A percentile compares a stretch with the other conserved stretches of the same genome.
These are phyloP conservation scores for Linderniella brevidens DNA, from an alignment of 257 asterid species.

Conservation along the genomic window DNA sequence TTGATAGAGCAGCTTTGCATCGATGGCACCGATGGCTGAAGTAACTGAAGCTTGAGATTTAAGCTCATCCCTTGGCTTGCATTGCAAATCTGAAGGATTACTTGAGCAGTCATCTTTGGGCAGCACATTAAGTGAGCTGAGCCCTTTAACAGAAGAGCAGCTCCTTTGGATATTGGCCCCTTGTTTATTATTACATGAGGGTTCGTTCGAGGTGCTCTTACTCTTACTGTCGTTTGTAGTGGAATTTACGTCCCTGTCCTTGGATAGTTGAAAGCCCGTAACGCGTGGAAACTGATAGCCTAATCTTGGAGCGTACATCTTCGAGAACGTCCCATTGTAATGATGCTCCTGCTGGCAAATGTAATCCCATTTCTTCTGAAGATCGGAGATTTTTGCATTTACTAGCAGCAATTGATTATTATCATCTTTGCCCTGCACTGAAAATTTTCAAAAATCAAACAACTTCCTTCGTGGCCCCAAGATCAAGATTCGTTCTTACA, in stretches of 20 bases:
- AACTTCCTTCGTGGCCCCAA: conserved; percentile 3
- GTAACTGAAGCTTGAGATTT: conserved; percentile 44
- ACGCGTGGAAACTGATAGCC: conserved; percentile 26
- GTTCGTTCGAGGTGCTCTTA: conserved; percentile 13
- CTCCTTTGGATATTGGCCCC: conserved; percentile 15
- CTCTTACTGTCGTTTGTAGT: conserved; percentile 11
- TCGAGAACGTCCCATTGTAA: conserved; percentile 20
- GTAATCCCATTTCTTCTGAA: conserved; percentile 55
- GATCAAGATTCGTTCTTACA: not conserved
- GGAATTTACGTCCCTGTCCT: conserved; percentile 17
- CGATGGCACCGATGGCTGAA: conserved; percentile 48
- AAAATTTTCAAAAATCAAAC: conserved; percentile 23
- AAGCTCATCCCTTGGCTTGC: conserved; percentile 16
- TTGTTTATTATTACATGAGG: conserved; percentile 20
- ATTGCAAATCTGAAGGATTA: conserved; percentile 13
- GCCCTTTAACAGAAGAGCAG: conserved; percentile 18
- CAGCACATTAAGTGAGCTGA: conserved; percentile 15
- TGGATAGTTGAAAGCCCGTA: conserved; percentile 32
- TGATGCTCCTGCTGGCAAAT: conserved; percentile 44
- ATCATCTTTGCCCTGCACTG: conserved; percentile 84
- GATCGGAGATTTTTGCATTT: conserved; percentile 25
- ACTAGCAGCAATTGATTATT: conserved; percentile 15
- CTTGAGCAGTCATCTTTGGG: conserved; percentile 16
- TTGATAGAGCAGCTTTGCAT: conserved; percentile 32
- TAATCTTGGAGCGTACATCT: conserved; percentile 9